phyloP scores from a whole-genome alignment of 164 flowering plant genomes.

The Vitis rupestris region DNA sequence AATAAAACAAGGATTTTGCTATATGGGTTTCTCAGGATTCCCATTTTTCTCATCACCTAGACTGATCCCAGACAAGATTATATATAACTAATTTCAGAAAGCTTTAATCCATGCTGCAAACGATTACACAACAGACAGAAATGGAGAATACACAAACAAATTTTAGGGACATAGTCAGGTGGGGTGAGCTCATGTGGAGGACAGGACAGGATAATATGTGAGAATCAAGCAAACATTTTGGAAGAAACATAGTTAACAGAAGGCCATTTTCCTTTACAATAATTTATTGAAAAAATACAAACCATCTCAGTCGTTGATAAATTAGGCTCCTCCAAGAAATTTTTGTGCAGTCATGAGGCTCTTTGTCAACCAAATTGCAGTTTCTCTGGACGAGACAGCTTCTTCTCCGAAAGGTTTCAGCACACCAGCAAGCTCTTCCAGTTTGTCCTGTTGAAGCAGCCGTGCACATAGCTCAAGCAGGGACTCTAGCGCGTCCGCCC shows the following conservation, averaged over 20 bases:
- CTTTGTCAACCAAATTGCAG: conserved; percentile 89
- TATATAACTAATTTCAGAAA: too few relatives aligned
- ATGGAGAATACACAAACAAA: too few relatives aligned
- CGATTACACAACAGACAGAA: too few relatives aligned
- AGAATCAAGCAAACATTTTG: conserved; percentile 16
- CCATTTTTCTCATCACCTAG: too few relatives aligned
- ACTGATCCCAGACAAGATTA: too few relatives aligned
- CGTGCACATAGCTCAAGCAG: conserved; percentile 88
- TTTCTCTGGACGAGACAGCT: conserved; percentile 75
- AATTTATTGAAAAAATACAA: conserved; percentile 2
- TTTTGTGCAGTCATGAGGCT: conserved; percentile 69
- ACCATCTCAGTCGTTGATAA: neutral
- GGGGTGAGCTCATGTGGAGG: conserved; percentile 7
- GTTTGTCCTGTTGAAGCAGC: conserved; percentile 66
- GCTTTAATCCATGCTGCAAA: too few relatives aligned
- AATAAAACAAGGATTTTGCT: too few relatives aligned
- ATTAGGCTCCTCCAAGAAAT: conserved; percentile 31
- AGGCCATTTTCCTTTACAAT: conserved; percentile 3
- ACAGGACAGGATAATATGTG: conserved; percentile 1
- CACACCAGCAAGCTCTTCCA: conserved; percentile 79
- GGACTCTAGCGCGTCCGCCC: conserved; percentile 87
- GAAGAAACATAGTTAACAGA: neutral
- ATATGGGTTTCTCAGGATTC: too few relatives aligned
- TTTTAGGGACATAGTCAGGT: too few relatives aligned
- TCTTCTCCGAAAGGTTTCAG: conserved; percentile 79